Conservation (phyloP, 106 monocot genomes). For the Acorus gramineus region DNA sequence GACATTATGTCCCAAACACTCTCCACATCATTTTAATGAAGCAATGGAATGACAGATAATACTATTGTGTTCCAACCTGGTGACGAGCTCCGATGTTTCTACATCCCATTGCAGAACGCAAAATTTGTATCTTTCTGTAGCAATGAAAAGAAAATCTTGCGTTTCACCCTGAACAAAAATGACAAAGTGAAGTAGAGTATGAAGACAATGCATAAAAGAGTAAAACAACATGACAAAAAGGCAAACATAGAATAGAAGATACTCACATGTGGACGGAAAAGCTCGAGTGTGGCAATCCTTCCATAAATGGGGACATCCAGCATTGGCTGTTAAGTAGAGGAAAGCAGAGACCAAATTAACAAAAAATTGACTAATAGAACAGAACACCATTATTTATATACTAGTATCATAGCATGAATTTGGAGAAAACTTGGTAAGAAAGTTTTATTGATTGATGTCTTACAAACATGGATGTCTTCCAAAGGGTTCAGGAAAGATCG, state of each 20-base stretch:
- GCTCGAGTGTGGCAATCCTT: slow-evolving; percentile 96
- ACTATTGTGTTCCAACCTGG: slow-evolving; percentile 38
- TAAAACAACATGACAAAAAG: background rate
- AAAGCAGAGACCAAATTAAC: background rate
- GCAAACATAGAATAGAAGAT: slow-evolving; percentile 3
- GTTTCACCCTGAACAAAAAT: slow-evolving; percentile 59
- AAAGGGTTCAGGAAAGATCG: too few species aligned
- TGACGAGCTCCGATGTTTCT: slow-evolving; percentile 87
- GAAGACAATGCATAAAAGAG: background rate
- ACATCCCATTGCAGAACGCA: slow-evolving; percentile 99
- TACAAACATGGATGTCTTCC: too few species aligned
- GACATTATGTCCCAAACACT: too few species aligned
- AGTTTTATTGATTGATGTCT: too few species aligned
- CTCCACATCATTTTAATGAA: too few species aligned
- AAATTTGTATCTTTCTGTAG: slow-evolving; percentile 95
- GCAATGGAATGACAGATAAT: too few species aligned
- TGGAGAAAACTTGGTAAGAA: too few species aligned
- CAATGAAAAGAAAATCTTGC: slow-evolving; percentile 98
- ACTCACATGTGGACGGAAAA: slow-evolving; percentile 93
- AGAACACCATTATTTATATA: too few species aligned
- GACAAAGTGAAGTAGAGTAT: background rate
- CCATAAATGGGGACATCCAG: slow-evolving; percentile 99
- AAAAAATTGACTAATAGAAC: background rate
- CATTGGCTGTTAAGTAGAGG: slow-evolving; percentile 64
- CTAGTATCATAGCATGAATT: too few species aligned